These are phyloP conservation scores for Leccinum boreale DNA, from an alignment of 768 basidiomycete species.

Conservation along the genomic window DNA sequence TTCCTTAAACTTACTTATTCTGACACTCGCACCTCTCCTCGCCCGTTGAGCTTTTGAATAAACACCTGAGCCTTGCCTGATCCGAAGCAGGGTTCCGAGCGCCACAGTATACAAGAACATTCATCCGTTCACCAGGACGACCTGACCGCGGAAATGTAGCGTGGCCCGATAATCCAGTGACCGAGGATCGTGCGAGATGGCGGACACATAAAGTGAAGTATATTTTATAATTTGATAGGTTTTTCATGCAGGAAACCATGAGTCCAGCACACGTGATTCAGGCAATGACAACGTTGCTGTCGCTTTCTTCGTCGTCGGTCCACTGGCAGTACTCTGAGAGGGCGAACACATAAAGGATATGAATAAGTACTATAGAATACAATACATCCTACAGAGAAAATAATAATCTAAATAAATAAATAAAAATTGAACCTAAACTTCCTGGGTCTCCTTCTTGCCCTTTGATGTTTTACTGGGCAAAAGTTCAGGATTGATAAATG, in stretches of 20 bases:
- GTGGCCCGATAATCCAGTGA: background rate
- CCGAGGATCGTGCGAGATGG: background rate
- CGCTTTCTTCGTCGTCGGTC: no score
- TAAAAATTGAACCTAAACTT: slow-evolving; percentile 32
- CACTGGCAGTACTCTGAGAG: background rate
- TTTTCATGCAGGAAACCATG: no score
- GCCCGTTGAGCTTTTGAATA: no score
- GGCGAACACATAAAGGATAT: slow-evolving; percentile 7
- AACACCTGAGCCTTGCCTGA: no score
- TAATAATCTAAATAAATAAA: slow-evolving; percentile 15
- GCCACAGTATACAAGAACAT: background rate
- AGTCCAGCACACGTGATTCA: no score
- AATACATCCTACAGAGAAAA: slow-evolving; percentile 26
- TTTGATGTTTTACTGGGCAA: slow-evolving; percentile 51
- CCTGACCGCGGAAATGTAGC: background rate
- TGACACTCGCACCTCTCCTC: no score
- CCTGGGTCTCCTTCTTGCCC: slow-evolving; percentile 51
- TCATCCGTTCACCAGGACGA: background rate
- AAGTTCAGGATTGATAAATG: slow-evolving; percentile 49
- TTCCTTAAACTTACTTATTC: no score
- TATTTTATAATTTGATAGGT: no score
- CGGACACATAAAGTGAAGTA: no score
- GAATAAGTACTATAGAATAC: slow-evolving; percentile 33
- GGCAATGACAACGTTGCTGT: no score
- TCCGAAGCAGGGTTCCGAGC: background rate